Base-by-base conservation (phyloP, 2,329 filamentous ascomycete genomes). In the Alternaria sp. region DNA sequence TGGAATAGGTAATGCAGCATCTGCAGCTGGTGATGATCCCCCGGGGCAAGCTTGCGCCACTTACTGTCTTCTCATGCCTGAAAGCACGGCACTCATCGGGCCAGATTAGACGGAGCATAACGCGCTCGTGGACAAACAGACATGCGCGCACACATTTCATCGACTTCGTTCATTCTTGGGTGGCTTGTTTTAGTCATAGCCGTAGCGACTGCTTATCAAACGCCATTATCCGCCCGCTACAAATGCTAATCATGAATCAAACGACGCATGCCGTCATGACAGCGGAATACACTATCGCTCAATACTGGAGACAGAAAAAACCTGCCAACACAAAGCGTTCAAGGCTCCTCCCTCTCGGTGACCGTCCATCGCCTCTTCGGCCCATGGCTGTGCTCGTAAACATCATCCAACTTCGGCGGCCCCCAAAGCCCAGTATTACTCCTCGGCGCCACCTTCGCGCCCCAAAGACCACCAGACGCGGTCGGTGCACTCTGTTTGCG, bases 311-410 rank as follows among this genome's bases (percentile, higher is more conserved):
- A 42, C 23, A 34, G 11, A n/a, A 10, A 5, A 21, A 50, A 11
- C 9, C 9, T 14, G 4, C 17, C 26, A 31, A 13, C 2, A 40
- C 34, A 21, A 17, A 31, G 11, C 11, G 26, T 53, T 46, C 34
- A 60, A 49, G 31, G 21, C 21, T 71, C 66, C 26, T 76, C 72
- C 42, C 70, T 65, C 61, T 77, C 74, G 28, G 72, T 76, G 36
- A 81, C 69, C 3, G 78, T 81, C 80, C 80, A 81, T 52, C 80
- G 65, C 64, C 79, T 72, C 72, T 81, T 81, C 23, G 75, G 72
- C 37, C 77, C 78, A 26, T 65, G 65, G 8, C 72, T 72, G 53
- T 78, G 73, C 65, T 75, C 74, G 28, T 73, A 73, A n/a, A 75
- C 66, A 31, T 73, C 73, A 57, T 66, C 69, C 62, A 61, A 68